Conservation (phyloP, 495 filamentous ascomycete species). For the Wilcoxina mikolae region DNA sequence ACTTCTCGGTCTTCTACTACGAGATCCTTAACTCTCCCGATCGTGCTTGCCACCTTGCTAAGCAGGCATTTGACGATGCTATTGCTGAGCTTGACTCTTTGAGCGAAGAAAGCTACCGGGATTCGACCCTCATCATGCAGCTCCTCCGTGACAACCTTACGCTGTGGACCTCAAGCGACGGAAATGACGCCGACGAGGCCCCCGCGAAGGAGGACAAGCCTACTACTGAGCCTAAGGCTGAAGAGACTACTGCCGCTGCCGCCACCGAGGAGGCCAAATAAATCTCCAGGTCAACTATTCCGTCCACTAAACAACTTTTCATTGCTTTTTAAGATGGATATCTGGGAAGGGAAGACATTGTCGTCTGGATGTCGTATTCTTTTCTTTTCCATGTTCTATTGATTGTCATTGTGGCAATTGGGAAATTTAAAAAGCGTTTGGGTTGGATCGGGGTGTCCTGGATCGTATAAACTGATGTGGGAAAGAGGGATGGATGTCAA, state of each 20-base stretch:
- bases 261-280: conserved; percentile 29
- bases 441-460: neutral
- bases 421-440: conserved; percentile 1
- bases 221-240: conserved; percentile 39
- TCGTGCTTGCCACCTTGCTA: conserved; percentile 95
- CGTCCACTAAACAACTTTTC: neutral
- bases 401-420: neutral
- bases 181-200: conserved; percentile 58
- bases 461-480: conserved; percentile 1
- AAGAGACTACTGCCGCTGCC: conserved; percentile 29
- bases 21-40: conserved; percentile 99
- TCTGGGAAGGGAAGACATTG: conserved; percentile 8
- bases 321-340: conserved; percentile 1
- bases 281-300: conserved; percentile 5
- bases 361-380: too few relatives aligned
- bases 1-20: conserved; percentile 99
- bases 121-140: conserved; percentile 99
- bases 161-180: conserved; percentile 96
- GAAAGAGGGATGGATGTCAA: neutral
- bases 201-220: conserved; percentile 47
- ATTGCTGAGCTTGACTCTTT: conserved; percentile 98
- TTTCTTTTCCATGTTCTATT: conserved; percentile 20
- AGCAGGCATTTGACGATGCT: conserved; percentile 98
- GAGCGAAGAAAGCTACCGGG: conserved; percentile 97
- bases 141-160: conserved; percentile 98